Evolutionary conservation across 177 flowering plant genomes (phyloP).

Genomic region (Vitis hybrid): DNA sequence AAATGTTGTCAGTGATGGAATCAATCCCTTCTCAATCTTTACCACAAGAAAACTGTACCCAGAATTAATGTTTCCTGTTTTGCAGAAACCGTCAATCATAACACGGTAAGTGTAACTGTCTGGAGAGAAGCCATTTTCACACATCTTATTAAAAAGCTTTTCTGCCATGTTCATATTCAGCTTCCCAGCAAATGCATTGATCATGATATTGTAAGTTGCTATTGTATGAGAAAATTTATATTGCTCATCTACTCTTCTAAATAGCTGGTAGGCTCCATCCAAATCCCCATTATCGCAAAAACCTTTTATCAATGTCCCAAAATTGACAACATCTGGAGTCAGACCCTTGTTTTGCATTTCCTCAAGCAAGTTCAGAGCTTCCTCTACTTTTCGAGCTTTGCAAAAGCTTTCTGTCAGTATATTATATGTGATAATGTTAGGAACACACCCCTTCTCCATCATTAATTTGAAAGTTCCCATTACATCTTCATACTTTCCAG

Average conservation of each 20-base stretch:
- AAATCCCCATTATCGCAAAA: conserved; percentile 60
- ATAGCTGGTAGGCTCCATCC: conserved; percentile 59
- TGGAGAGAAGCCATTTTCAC: conserved; percentile 40
- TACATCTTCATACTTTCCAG: conserved; percentile 59
- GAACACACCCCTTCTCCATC: conserved; percentile 59
- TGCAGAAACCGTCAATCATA: conserved; percentile 80
- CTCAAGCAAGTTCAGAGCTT: conserved; percentile 55
- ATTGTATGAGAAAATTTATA: conserved; percentile 44
- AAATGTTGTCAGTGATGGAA: conserved; percentile 65
- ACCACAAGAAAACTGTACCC: conserved; percentile 55
- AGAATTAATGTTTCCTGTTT: conserved; percentile 48
- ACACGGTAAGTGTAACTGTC: conserved; percentile 73
- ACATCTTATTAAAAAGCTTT: conserved; percentile 65
- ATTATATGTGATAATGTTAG: conserved; percentile 74
- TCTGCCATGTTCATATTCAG: conserved; percentile 46
- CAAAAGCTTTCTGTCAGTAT: conserved; percentile 78
- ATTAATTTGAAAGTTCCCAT: conserved; percentile 63
- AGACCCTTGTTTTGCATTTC: conserved; percentile 57
- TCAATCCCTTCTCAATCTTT: conserved; percentile 49
- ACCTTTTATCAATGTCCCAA: conserved; percentile 70
- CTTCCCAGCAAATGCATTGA: conserved; percentile 63
- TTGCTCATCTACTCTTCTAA: conserved; percentile 42
- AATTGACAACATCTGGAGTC: conserved; percentile 57
- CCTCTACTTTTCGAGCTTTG: conserved; percentile 50
- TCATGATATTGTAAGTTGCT: conserved; percentile 71